These are phyloP conservation scores for Paraglomus brasilianum DNA, from an alignment of 192 early-diverging fungal species.

Conservation along the genomic window DNA sequence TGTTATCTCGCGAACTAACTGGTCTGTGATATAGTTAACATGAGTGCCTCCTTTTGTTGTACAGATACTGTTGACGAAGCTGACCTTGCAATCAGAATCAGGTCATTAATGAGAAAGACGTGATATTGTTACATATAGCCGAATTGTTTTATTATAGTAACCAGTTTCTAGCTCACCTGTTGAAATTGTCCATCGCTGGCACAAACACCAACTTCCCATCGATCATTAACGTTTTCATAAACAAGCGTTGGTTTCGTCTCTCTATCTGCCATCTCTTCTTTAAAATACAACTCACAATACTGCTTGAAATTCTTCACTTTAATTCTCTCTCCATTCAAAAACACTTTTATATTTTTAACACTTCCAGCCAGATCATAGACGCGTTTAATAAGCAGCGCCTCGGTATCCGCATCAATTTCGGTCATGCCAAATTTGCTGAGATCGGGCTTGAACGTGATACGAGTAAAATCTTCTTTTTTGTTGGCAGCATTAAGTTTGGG, in stretches of 20 bases:
- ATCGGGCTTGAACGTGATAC: conserved; percentile 95
- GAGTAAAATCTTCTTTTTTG: conserved; percentile 78
- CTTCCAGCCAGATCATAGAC: conserved; percentile 93
- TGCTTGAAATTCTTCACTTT: conserved; percentile 87
- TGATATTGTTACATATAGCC: not conserved
- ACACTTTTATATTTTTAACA: conserved; percentile 80
- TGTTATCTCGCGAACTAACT: conserved; percentile 70
- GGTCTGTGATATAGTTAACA: conserved; percentile 78
- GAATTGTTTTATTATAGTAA: too few species aligned
- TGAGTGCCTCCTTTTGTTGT: conserved; percentile 93
- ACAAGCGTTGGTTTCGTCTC: conserved; percentile 53
- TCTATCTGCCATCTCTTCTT: conserved; percentile 32
- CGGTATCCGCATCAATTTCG: conserved; percentile 81
- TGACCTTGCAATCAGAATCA: conserved; percentile 45
- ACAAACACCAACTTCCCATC: conserved; percentile 94
- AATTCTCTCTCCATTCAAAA: conserved; percentile 78
- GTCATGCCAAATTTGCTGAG: conserved; percentile 86
- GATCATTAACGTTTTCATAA: conserved; percentile 73
- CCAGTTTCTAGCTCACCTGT: conserved; percentile 72
- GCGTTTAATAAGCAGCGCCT: conserved; percentile 86
- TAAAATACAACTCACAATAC: conserved; percentile 79
- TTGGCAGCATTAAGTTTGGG: conserved; percentile 71
- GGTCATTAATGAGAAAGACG: not conserved
- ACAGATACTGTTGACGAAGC: conserved; percentile 97
- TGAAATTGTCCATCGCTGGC: conserved; percentile 95